Evolutionary conservation across 352 stramenopile species (phyloP).

Genomic region (Salisapilia sapeloensis): DNA sequence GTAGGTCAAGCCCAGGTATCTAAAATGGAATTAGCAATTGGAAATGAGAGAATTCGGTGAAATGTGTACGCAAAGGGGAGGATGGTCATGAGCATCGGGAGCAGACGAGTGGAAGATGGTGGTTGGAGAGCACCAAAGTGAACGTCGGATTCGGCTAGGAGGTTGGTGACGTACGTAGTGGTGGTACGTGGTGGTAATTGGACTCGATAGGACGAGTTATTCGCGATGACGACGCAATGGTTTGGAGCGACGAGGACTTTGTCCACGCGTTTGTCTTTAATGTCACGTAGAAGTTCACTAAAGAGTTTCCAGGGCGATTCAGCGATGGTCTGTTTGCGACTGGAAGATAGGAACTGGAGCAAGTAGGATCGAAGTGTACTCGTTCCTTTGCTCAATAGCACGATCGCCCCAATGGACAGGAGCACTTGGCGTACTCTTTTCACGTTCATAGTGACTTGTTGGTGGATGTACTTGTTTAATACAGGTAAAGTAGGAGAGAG

Average conservation of each 20-base stretch:
- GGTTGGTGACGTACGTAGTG: conserved; percentile 51
- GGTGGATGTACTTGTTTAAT: too few species aligned
- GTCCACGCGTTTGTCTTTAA: conserved; percentile 19
- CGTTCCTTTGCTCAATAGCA: conserved; percentile 8
- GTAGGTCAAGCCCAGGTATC: conserved; percentile 74
- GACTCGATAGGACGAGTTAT: conserved; percentile 27
- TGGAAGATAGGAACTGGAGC: neutral
- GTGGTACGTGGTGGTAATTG: conserved; percentile 54
- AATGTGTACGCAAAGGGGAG: conserved; percentile 47
- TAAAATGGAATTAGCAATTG: too few species aligned
- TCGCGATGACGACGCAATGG: conserved; percentile 33
- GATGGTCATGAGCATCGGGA: conserved; percentile 41
- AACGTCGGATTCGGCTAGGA: conserved; percentile 32
- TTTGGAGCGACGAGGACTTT: conserved; percentile 48
- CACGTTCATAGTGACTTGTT: conserved; percentile 15
- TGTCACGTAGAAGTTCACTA: conserved; percentile 41
- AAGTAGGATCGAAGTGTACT: conserved; percentile 6
- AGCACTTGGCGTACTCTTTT: conserved; percentile 14
- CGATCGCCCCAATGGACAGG: conserved; percentile 13
- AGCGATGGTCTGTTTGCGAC: conserved; percentile 1
- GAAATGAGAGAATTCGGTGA: too few species aligned
- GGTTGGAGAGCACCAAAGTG: conserved; percentile 45
- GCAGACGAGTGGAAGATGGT: conserved; percentile 19
- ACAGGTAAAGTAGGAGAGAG: too few species aligned
- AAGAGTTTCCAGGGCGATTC: conserved; percentile 39